These are phyloP conservation scores for Clonostachys solani DNA, from an alignment of 2,329 filamentous ascomycete species.

Conservation along the genomic window DNA sequence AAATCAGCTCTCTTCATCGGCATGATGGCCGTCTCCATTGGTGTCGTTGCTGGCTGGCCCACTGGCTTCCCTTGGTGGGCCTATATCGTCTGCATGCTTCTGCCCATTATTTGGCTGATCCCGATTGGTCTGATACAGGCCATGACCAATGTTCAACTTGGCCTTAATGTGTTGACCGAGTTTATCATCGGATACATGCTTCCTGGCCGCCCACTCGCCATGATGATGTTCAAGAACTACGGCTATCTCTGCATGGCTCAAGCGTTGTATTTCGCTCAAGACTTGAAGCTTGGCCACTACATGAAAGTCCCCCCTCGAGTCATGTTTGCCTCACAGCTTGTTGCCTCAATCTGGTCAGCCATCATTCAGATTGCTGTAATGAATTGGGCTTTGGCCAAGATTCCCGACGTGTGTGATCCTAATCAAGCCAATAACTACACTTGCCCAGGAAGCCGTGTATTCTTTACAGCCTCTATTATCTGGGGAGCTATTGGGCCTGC, in stretches of 20 bases:
- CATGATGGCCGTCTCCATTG: slow-evolving; percentile 52
- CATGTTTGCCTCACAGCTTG: slow-evolving; percentile 56
- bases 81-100: slow-evolving; percentile 50
- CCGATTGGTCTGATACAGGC: slow-evolving; percentile 59
- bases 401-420: slow-evolving; percentile 55
- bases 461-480: slow-evolving; percentile 66
- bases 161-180: slow-evolving; percentile 69
- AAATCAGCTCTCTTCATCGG: slow-evolving; percentile 36
- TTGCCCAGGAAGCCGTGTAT: slow-evolving; percentile 49
- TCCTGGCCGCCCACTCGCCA: slow-evolving; percentile 64
- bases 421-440: slow-evolving; percentile 52
- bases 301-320: slow-evolving; percentile 61
- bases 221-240: slow-evolving; percentile 78
- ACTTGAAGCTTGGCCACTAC: slow-evolving; percentile 66
- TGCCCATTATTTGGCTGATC: slow-evolving; percentile 55
- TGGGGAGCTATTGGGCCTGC: slow-evolving; percentile 71
- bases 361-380: slow-evolving; percentile 60
- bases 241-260: slow-evolving; percentile 66
- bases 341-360: slow-evolving; percentile 57
- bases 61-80: slow-evolving; percentile 56
- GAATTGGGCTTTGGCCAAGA: slow-evolving; percentile 61
- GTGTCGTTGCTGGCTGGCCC: slow-evolving; percentile 48
- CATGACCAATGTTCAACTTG: slow-evolving; percentile 58
- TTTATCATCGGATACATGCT: slow-evolving; percentile 72
- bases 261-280: slow-evolving; percentile 60